Base-by-base conservation (phyloP, 2,329 filamentous ascomycete genomes). In the Lachnellula hyalina region DNA sequence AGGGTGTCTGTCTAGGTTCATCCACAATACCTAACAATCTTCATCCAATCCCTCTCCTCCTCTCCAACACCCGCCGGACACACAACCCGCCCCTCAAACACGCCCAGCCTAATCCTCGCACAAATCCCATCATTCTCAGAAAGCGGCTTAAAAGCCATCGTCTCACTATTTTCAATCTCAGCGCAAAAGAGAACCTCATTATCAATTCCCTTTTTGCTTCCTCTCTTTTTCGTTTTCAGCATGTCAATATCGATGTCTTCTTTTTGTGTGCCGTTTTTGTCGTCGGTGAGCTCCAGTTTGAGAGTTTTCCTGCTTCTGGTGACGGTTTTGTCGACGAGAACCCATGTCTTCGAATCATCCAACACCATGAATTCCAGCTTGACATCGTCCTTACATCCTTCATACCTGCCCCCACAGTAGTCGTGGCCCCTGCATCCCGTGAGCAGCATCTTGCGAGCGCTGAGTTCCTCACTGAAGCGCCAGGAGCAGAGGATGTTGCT, bases 401-500 rank as follows among this genome's bases (percentile, higher is more conserved):
- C 41, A 28, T 28, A 32, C 41, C 14, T 28, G 8, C 34, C n/a
- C 25, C 28, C 35, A 14, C 19, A 3, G 23, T n/a, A 40, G 19
- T 35, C 32, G 14, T 46, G 34, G 11, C 11, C 7, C 35, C 36
- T 53, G 34, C 56, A 59, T 28, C 46, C 28, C n/a, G 45, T 50
- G 14, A 17, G 35, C 5, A 32, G 45, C 5, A 56, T 11, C 17
- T 35, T 51, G 36, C 61, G 49, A 5, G 38, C 23, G 14, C 54
- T 19, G 23, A 64, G 34, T 36, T 64, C 62, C 1, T 45, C 47
- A 11, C 32, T 50, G 42, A 65, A 60, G 42, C 61, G 49, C 47
- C 52, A 61, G 4, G 59, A 56, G 21, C 47, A 9, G 11, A 59
- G 47, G 34, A 64, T 56, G 1, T 42, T 32, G 47, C 48, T 52